A percentile compares a stretch with the other conserved stretches of the same genome.
These are phyloP conservation scores for Chaetomiaceae sp. DNA, from an alignment of 2,329 filamentous ascomycete species.

Conservation along the genomic window DNA sequence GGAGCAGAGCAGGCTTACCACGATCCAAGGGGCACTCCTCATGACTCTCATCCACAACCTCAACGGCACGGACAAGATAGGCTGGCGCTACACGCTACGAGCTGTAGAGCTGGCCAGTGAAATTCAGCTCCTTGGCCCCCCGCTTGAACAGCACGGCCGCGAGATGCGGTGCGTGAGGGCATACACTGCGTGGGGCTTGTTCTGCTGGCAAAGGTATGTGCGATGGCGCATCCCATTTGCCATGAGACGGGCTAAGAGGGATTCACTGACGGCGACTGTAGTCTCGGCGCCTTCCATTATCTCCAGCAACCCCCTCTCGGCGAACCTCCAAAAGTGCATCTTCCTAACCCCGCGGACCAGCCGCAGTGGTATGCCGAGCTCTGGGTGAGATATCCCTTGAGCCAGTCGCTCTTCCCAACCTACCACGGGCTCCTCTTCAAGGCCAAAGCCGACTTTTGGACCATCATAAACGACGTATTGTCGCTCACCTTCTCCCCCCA, in stretches of 20 bases:
- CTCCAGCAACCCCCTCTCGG: slow-evolving; percentile 24
- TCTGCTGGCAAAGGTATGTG: slow-evolving; percentile 32
- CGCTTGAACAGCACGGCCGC: slow-evolving; percentile 15
- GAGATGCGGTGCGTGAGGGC: slow-evolving; percentile 25
- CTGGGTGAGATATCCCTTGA: slow-evolving; percentile 29
- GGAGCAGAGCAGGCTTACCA: slow-evolving; percentile 27
- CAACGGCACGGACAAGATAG: slow-evolving; percentile 36
- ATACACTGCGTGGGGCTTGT: slow-evolving; percentile 34
- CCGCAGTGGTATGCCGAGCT: slow-evolving; percentile 31
- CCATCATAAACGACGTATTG: slow-evolving; percentile 28
- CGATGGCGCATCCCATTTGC: neutral
- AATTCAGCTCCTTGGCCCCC: slow-evolving; percentile 30
- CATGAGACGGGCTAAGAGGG: neutral
- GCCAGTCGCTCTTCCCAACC: slow-evolving; percentile 22
- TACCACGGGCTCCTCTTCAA: slow-evolving; percentile 27
- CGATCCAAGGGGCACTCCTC: slow-evolving; percentile 33
- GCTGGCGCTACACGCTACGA: slow-evolving; percentile 32
- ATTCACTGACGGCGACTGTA: slow-evolving; percentile 7
- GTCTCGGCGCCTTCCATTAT: slow-evolving; percentile 26
- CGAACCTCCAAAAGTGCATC: slow-evolving; percentile 22
- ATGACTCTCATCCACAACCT: slow-evolving; percentile 29
- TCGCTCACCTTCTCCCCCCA: slow-evolving; percentile 19
- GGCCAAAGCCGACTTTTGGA: slow-evolving; percentile 28
- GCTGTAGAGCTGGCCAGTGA: slow-evolving; percentile 31
- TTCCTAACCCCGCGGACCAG: slow-evolving; percentile 29